Base-by-base conservation (phyloP, 306 rosid genomes). In the Morella rubra region DNA sequence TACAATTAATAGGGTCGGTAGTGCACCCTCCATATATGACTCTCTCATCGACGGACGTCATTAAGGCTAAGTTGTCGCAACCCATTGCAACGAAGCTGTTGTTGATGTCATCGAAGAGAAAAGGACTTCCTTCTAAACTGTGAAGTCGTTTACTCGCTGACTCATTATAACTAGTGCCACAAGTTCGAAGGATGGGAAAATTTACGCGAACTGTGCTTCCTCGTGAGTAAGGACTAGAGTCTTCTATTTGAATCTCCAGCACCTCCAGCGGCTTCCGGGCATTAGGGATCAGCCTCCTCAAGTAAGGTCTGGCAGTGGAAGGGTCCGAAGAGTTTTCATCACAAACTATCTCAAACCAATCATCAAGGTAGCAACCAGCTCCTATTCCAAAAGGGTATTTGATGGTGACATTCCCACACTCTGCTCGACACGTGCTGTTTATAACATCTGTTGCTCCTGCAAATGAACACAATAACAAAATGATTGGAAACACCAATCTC, bases 101-200 rank as follows among this genome's bases (percentile, higher is more conserved):
- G 0, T 24, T 2, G 8, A 1, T 0, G 10, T 22, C 13, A 19
- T 74, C 68, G 74, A 52, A 76, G 15, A 19, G 5, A 24, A 68
- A 76, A 16, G 80, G 80, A 44, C 74, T 69, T 16, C 47, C 40
- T 54, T 5, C 49, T 27, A 27, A 76, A 60, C 44, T 74, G 12
- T 4, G 7, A 2, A 10, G 14, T 1, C 10, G 19, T 74, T 44
- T 73, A 5, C 19, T 10, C 5, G 27, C 0, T 45, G 10, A 7
- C 6, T 15, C 22, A 16, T 2, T 3, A 24, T 49, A 15, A 14
- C 40, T 24, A 27, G 32, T 27, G 2, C 32, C 32, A 69, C 9
- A 44, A n/a, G 19, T 68, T 47, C 20, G 37, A 24, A 67, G 18
- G 5, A 58, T 7, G 0, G 75, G 80, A 46, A 1, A 6, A 0